Evolutionary conservation across 495 filamentous ascomycete genomes (phyloP), one percentile per base, ranked within the genome.

Genomic region (Margaritispora aquatica): DNA sequence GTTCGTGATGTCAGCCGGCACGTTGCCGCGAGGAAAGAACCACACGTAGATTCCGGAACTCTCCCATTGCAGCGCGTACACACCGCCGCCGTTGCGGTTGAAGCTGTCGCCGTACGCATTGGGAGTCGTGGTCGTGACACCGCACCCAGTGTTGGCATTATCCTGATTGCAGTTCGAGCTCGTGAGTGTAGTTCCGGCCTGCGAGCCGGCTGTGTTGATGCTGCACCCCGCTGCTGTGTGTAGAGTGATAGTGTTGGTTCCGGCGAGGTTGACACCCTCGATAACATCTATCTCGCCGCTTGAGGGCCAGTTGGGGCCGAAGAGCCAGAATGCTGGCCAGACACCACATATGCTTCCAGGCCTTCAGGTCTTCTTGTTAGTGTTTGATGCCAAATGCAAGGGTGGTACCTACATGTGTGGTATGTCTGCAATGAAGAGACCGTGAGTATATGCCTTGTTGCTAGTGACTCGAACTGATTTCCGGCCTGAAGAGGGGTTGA

Each of bases 281-380:
- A 96, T 85, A 62, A 96, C 89, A 75, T 96, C 92, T 61, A 96
- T 92, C 71, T 97, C 92, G 21, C 92, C 92, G 44, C 80, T 77
- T 20, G 72, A 70, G 0, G 91, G 92, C 92, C 92, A 97, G 51
- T 84, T 75, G 9, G 52, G 17, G 9, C 52, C 52, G 9, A 54
- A 54, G 17, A 54, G 41, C 65, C 65, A 68, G 23, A 41, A 67
- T 1, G 62, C 61, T 2, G 62, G 65, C 65, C 65, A 67, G n/a
- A 60, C 55, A n/a, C 62, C 60, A 38, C 60, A 57, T 17, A 48
- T 51, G 29, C 27, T 38, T 9, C 52, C 27, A 15, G 52, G 52
- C 52, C 52, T 54, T 1, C 54, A 8, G 24, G 10, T 10, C 51
- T 8, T 11, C 36, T 20, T 19, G 17, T 19, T 4, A 26, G n/a